Conservation (phyloP, 352 stramenopile genomes). For the Albugo laibachii region DNA sequence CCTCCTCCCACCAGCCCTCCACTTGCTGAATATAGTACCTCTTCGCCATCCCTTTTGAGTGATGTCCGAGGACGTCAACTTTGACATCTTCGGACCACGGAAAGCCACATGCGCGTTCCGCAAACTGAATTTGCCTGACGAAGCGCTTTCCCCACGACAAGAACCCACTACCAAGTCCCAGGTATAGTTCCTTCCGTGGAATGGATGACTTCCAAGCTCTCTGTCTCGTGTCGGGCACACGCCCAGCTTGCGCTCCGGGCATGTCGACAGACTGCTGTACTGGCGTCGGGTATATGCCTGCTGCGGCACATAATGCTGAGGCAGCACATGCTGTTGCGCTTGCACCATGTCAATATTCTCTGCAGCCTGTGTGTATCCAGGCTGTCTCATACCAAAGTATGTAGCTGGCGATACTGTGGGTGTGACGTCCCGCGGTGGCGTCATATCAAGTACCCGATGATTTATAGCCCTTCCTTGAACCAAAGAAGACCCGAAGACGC, state of each 20-base stretch:
- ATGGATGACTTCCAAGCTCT: background rate
- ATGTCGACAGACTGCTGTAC: background rate
- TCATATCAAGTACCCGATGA: too few relatives aligned
- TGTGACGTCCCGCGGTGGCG: too few relatives aligned
- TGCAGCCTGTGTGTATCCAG: too few relatives aligned
- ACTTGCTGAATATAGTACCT: constrained; percentile 1
- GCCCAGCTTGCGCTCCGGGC: background rate
- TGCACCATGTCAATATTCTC: too few relatives aligned
- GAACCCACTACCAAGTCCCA: background rate
- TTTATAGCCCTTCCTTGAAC: too few relatives aligned
- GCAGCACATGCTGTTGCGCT: too few relatives aligned
- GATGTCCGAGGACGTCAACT: background rate
- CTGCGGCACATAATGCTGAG: background rate
- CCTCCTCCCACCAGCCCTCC: background rate
- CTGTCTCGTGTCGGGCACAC: background rate
- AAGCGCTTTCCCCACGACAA: background rate
- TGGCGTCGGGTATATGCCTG: background rate
- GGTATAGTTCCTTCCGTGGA: constrained; percentile 3
- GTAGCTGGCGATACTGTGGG: too few relatives aligned
- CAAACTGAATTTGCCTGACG: background rate
- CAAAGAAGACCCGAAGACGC: too few relatives aligned
- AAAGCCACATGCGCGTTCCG: background rate
- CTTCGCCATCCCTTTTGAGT: background rate
- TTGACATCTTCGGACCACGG: constrained; percentile 1
- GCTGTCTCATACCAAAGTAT: too few relatives aligned